Evolutionary conservation across 352 stramenopile genomes (phyloP), one percentile per base, ranked within the genome.

Genomic region (Phytophthora parvispora): DNA sequence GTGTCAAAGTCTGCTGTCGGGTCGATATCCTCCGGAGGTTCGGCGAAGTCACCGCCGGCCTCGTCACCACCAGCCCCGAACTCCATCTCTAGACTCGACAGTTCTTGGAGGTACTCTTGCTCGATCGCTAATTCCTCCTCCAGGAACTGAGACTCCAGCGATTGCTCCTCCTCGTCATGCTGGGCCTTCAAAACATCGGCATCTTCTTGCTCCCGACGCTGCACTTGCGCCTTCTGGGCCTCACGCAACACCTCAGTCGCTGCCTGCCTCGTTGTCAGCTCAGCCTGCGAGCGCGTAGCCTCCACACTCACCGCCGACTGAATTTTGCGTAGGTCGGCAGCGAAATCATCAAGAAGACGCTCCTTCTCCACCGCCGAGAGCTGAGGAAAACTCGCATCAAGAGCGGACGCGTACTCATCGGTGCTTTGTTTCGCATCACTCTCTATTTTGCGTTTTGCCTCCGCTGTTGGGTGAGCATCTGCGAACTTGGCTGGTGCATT

Each of bases 101-200:
- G 58, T 50, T 90, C 77, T 25, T 75, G 72, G 7, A 81, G 64
- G 48, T 92, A 91, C 22, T 88, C 83, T 43, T 83, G 57, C 48
- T 91, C 80, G 36, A 91, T 85, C 20, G 63, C 78, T 6, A 81
- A 36, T 24, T 87, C 75, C 53, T 87, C 76, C 7, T 86, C 47
- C 34, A 64, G 59, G 58, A 87, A 91, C 28, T 83, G 72, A 2
- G 60, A 69, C 50, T 86, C 77, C 5, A 91, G 45, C 0, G 67
- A 62, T 32, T 74, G 57, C 18, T 71, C 65, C 40, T 86, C 65
- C 18, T 74, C 62, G 1, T 76, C 59, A 3, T 80, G 71, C 7
- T 86, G 66, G 2, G 54, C 60, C 25, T 70, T 58, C 13, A 80
- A 40, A 40, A 66, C 27, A 48, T 51, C 16, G 22, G 60, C 61